phyloP scores from a whole-genome alignment of 495 filamentous ascomycete genomes.

The Talaromyces thailandensis region DNA sequence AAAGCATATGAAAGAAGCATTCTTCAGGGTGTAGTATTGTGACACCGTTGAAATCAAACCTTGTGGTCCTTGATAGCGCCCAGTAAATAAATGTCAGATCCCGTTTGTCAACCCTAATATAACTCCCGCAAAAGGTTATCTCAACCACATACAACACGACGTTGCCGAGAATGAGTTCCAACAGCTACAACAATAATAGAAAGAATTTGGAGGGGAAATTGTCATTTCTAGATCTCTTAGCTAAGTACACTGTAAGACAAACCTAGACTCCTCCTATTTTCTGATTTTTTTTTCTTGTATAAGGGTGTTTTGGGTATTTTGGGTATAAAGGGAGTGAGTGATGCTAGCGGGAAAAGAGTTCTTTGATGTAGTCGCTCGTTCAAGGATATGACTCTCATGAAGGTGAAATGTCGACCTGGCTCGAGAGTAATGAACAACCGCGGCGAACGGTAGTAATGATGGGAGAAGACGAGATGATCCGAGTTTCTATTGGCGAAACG shows the following conservation, averaged over 20 bases:
- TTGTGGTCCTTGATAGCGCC: too few species aligned
- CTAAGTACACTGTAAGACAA: slow-evolving; percentile 4
- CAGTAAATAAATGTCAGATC: too few species aligned
- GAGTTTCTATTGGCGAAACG: not conserved
- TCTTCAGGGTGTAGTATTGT: too few species aligned
- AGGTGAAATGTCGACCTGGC: not conserved
- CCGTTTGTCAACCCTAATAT: too few species aligned
- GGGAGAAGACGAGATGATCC: not conserved
- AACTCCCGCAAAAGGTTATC: too few species aligned
- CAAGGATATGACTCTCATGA: not conserved
- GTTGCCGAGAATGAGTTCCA: too few species aligned
- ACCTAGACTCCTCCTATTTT: slow-evolving; percentile 23
- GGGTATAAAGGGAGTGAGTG: not conserved
- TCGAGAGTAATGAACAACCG: not conserved
- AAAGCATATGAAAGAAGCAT: too few species aligned
- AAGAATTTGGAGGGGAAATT: slow-evolving; percentile 8
- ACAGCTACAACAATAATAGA: not conserved
- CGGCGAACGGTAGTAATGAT: not conserved
- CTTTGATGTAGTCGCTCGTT: not conserved
- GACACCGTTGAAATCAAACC: too few species aligned
- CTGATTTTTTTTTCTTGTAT: slow-evolving; percentile 13
- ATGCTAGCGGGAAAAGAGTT: not conserved
- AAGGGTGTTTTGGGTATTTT: not conserved
- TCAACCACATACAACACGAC: too few species aligned
- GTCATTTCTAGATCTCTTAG: slow-evolving; percentile 11